Evolutionary conservation across 2,329 filamentous ascomycete genomes (phyloP), one percentile per base, ranked within the genome.

Genomic region (Chaetomium sp.): DNA sequence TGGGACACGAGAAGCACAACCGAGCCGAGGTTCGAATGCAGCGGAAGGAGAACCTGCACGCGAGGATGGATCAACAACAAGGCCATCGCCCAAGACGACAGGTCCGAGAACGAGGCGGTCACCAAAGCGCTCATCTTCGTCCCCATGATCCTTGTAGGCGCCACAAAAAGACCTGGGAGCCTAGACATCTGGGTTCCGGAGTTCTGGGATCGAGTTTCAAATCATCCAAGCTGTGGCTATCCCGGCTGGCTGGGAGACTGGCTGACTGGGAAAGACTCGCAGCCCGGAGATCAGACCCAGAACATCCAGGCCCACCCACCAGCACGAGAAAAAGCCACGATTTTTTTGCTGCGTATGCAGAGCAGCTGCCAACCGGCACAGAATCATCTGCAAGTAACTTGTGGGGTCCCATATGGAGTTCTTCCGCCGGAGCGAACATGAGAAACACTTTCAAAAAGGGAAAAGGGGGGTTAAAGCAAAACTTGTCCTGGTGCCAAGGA

Each of bases 171-270:
- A 27, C 19, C 19, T 27, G 19, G 19, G 19, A 27, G 19, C 19
- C 3, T 42, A 14, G 9, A 7, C 57, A 32, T 42, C 27, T 53
- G 51, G 46, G 45, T 52, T 54, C 52, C 59, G 52, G 41, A 57
- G 43, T 44, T 40, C 52, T 55, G 59, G 59, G 59, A 51, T 54
- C 49, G 43, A 54, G 57, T 56, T 56, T 57, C 52, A 58, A 35
- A 42, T 51, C 47, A 46, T 58, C 52, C 49, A 53, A 27, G 43
- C 50, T 47, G 55, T 55, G 57, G 59, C 55, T 57, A 57, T 56
- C 57, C 54, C 53, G 55, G 58, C 36, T 52, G 19, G 19, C 3
- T 27, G 19, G 19, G 19, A n/a, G n/a, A n/a, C n/a, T n/a, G n/a
- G n/a, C n/a, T n/a, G n/a, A 27, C 19, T 27, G 19, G 19, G 19